Percentiles rank a stretch among this genome's conserved stretches.
These are phyloP conservation scores for Exophiala oligosperma DNA, from an alignment of 2,329 filamentous ascomycete genomes.

Conservation along the genomic window DNA sequence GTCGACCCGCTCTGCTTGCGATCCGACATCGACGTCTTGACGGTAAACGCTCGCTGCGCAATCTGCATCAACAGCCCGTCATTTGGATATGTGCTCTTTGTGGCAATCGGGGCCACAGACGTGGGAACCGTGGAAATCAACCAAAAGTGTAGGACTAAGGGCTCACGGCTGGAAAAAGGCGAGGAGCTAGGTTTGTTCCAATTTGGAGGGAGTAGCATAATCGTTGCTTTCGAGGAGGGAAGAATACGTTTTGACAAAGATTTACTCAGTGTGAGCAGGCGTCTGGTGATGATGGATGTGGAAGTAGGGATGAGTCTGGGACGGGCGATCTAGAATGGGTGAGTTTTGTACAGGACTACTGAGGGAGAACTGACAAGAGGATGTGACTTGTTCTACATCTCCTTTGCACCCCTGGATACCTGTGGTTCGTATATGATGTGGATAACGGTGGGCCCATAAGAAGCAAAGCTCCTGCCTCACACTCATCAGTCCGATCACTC, in stretches of 20 bases:
- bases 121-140: conserved; percentile 97
- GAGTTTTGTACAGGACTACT: too few species aligned
- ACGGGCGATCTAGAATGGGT: background rate
- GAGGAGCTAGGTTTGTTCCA: conserved; percentile 98
- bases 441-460: too few species aligned
- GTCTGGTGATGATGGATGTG: conserved; percentile 39
- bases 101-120: conserved; percentile 99
- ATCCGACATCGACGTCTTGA: conserved; percentile 91
- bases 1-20: conserved; percentile 99
- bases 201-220: conserved; percentile 84
- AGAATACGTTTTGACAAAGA: conserved; percentile 86
- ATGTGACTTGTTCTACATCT: too few species aligned
- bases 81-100: conserved; percentile 91
- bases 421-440: too few species aligned
- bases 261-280: conserved; percentile 60
- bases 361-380: too few species aligned
- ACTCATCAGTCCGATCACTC: too few species aligned
- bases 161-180: conserved; percentile 76
- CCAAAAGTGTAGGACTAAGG: conserved; percentile 79
- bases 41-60: conserved; percentile 85
- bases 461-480: too few species aligned
- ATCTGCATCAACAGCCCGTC: conserved; percentile 87
- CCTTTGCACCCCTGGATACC: too few species aligned
- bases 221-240: conserved; percentile 86
- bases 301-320: conserved; percentile 39